phyloP scores from a whole-genome alignment of 352 stramenopile genomes.

The Pythium vanterpoolii region DNA sequence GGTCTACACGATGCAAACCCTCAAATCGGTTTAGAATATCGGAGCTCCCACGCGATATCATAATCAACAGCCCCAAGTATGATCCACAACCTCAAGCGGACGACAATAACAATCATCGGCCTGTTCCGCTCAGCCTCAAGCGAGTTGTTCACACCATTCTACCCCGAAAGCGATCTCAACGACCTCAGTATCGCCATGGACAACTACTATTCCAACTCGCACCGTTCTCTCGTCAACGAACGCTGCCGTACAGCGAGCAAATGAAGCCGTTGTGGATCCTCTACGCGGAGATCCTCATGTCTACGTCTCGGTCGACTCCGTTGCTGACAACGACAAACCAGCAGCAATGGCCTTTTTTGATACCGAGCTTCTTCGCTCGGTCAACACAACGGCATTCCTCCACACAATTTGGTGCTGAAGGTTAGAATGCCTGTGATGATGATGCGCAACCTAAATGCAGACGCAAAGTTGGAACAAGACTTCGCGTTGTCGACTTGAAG shows the following conservation, averaged over 20 bases:
- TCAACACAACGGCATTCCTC: constrained; percentile 26
- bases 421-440: constrained; percentile 25
- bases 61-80: too few species aligned
- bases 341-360: constrained; percentile 2
- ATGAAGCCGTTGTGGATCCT: constrained; percentile 9
- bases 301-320: constrained; percentile 12
- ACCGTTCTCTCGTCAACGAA: constrained; percentile 21
- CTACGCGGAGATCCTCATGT: not conserved
- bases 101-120: not conserved
- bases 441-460: constrained; percentile 30
- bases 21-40: too few species aligned
- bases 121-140: not conserved
- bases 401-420: constrained; percentile 28
- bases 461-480: constrained; percentile 17
- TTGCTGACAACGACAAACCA: constrained; percentile 7
- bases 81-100: too few species aligned
- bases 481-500: constrained; percentile 23
- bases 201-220: constrained; percentile 2
- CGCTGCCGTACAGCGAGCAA: constrained; percentile 3
- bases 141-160: too few species aligned
- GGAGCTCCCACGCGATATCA: too few species aligned
- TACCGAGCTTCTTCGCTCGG: constrained; percentile 10
- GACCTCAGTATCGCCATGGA: constrained; percentile 5
- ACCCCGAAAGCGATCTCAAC: constrained; percentile 13
- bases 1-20: constrained; percentile 2